Conservation (phyloP, 306 rosid species). For the Castanea mollissima region DNA sequence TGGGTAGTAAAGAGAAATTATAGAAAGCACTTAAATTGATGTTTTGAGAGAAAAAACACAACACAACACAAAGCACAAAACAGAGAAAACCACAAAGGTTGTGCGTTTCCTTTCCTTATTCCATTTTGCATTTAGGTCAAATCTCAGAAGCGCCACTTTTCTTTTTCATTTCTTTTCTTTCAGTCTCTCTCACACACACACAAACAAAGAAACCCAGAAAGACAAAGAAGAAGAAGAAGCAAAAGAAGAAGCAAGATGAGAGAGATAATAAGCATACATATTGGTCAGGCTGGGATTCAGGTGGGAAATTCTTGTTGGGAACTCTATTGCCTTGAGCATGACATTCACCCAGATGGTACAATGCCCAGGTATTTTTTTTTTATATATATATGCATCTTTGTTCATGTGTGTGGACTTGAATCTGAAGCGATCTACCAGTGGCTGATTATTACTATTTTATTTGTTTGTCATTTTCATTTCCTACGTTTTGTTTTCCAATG, state of each 20-base stretch:
- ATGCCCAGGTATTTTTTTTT: constrained; percentile 64
- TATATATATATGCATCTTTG: background rate
- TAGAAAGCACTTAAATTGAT: background rate
- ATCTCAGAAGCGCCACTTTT: background rate
- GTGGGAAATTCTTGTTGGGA: constrained; percentile 99
- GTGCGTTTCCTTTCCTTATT: too few relatives aligned
- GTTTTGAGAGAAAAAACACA: too few relatives aligned
- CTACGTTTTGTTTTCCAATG: too few relatives aligned
- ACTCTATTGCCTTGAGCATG: constrained; percentile 99
- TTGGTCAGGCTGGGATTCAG: constrained; percentile 97
- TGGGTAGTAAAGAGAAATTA: background rate
- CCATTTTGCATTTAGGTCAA: too few relatives aligned
- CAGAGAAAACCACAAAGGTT: too few relatives aligned
- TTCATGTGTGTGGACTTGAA: too few relatives aligned
- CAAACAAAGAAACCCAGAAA: background rate
- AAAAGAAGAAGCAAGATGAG: constrained; percentile 46
- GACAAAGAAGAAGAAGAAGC: background rate
- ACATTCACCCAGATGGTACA: constrained; percentile 84
- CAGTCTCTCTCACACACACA: background rate
- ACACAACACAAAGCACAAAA: too few relatives aligned
- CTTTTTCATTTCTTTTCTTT: background rate
- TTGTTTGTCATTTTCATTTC: too few relatives aligned
- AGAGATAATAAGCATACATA: constrained; percentile 93
- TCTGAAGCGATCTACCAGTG: too few relatives aligned
- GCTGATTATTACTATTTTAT: too few relatives aligned